Conservation (phyloP, 208 protist genomes). For the Trypanosoma scelopori region DNA sequence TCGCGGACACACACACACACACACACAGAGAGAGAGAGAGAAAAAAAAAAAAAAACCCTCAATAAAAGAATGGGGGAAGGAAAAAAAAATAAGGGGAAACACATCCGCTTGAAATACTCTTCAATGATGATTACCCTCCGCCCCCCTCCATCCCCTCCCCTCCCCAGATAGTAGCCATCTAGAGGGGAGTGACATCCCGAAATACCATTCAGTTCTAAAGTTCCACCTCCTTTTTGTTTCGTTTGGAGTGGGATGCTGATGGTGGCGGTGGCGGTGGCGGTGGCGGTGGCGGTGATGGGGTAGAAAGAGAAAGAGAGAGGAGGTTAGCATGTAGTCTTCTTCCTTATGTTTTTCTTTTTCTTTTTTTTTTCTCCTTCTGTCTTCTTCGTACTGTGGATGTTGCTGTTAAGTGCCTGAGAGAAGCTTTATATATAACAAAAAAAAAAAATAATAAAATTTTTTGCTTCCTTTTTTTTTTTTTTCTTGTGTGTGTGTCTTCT, state of each 20-base stretch:
- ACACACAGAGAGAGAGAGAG: not conserved
- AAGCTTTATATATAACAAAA: too few relatives aligned
- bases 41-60: conserved; percentile 18
- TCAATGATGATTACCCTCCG: not conserved
- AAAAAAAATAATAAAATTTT: too few relatives aligned
- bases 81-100: conserved; percentile 4
- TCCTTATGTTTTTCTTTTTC: conserved; percentile 22
- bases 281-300: not conserved
- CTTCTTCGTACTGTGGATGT: conserved; percentile 2
- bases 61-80: not conserved
- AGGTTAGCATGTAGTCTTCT: not conserved
- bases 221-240: not conserved
- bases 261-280: not conserved
- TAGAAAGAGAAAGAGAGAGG: not conserved
- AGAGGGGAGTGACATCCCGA: not conserved
- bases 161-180: conserved; percentile 12
- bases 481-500: not conserved
- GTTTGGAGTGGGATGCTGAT: not conserved
- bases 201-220: not conserved
- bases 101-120: not conserved
- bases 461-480: conserved; percentile 19
- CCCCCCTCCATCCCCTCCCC: not conserved
- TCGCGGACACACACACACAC: not conserved
- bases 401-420: conserved; percentile 5
- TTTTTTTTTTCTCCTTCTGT: conserved; percentile 14